Evolutionary conservation across 2,329 filamentous ascomycete species (phyloP), one percentile per base, ranked within the genome.

Genomic region (Fusarium irregulare): DNA sequence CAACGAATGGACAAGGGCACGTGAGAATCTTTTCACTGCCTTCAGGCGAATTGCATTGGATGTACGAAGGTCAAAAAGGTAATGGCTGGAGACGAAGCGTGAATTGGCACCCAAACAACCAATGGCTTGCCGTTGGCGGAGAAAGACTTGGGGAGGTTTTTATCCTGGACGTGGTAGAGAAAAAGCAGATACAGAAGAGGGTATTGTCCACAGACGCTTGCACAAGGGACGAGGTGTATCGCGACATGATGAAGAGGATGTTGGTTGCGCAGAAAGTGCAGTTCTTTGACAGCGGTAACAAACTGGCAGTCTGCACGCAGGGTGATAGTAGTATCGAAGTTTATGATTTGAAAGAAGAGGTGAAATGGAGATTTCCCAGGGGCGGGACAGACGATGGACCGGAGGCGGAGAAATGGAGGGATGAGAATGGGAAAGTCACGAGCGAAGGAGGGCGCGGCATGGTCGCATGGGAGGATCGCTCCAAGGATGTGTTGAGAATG

Each of bases 291-390:
- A 25, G 45, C 13, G 66, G 66, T 1, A 63, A 63, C 12, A 70
- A 67, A 37, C 42, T 70, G 13, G 56, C 13, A 3, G 34, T 30
- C 27, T 63, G 56, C 34, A 21, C 47, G 6, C 49, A 34, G 9
- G 66, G 66, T 6, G 66, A 70, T 14, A 45, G 47, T 13, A 63
- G 66, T n/a, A 44, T 51, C 23, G 66, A 70, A 16, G 34, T 67
- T 4, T 70, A 63, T 16, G 66, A 70, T 20, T 27, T 67, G 11
- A 21, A 16, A 6, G 13, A 30, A 8, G 25, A 67, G 3, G 45
- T 55, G 2, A 70, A 70, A 18, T 70, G 66, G 66, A 53, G 66
- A 14, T 58, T 70, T 47, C 28, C 51, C 4, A 51, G 66, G 48
- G 66, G 66, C 3, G 66, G 66, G 3, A 70, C 61, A 7, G 66